Conservation (phyloP, 805 yeast species). For the Zygotorulaspora danielsina region DNA sequence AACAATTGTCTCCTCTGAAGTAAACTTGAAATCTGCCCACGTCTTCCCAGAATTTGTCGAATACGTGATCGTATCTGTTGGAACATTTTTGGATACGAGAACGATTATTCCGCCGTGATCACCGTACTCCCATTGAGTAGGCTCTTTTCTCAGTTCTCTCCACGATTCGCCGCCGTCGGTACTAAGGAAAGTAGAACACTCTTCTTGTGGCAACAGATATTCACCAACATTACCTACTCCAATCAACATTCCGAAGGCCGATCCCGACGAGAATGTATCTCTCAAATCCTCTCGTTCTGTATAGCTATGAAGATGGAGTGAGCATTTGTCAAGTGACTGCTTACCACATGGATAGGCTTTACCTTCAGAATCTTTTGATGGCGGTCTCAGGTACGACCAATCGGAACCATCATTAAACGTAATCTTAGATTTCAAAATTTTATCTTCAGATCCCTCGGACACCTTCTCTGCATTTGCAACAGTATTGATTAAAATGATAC, state of each 20-base stretch:
- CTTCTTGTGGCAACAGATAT: conserved; percentile 43
- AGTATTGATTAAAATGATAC: conserved; percentile 69
- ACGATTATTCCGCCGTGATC: conserved; percentile 89
- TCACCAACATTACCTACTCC: conserved; percentile 94
- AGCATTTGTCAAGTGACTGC: conserved; percentile 54
- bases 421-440: conserved; percentile 64
- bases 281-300: conserved; percentile 81
- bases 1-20: conserved; percentile 51
- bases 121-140: conserved; percentile 91
- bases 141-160: conserved; percentile 72
- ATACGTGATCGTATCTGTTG: conserved; percentile 56
- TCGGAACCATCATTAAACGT: conserved; percentile 90
- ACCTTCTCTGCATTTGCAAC: conserved; percentile 53
- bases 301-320: conserved; percentile 82
- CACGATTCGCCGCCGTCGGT: conserved; percentile 90
- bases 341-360: conserved; percentile 51
- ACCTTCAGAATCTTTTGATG: conserved; percentile 58
- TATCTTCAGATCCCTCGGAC: conserved; percentile 40
- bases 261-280: conserved; percentile 81
- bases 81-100: conserved; percentile 54
- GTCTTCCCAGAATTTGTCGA: conserved; percentile 76
- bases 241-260: conserved; percentile 83
- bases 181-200: conserved; percentile 69
- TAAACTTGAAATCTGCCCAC: conserved; percentile 66
- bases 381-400: conserved; percentile 73